Percentiles rank a stretch among this genome's conserved stretches.
These are phyloP conservation scores for Candida mesenterica DNA, from an alignment of 1,139 yeast genomes.

Conservation along the genomic window DNA sequence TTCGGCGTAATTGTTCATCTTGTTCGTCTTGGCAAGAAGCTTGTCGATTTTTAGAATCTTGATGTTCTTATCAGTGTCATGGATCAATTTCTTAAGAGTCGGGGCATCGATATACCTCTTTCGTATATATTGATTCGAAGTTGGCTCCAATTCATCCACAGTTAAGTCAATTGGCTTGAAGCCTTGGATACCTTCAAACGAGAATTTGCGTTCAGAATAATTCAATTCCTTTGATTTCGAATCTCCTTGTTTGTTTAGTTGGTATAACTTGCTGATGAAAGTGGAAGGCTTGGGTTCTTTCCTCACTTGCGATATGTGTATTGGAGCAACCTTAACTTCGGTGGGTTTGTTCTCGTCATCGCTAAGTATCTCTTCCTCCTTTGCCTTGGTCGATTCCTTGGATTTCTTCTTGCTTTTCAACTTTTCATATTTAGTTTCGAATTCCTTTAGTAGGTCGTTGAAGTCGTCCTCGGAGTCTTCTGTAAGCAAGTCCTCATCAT, in stretches of 20 bases:
- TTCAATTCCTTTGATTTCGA: constrained; percentile 12
- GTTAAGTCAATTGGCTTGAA: constrained; percentile 9
- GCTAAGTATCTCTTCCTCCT: constrained; percentile 5
- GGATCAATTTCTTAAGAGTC: constrained; percentile 32
- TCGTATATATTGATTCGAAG: constrained; percentile 18
- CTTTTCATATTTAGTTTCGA: constrained; percentile 18
- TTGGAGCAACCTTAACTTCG: neutral
- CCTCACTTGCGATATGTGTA: neutral
- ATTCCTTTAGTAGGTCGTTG: constrained; percentile 24
- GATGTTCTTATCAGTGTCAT: constrained; percentile 28
- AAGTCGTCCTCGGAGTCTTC: constrained; percentile 25
- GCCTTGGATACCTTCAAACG: constrained; percentile 17
- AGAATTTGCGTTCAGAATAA: constrained; percentile 18
- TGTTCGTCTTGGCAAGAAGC: constrained; percentile 55
- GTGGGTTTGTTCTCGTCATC: constrained; percentile 6
- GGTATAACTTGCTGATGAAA: constrained; percentile 13
- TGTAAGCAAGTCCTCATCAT: constrained; percentile 19
- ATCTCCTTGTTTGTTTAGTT: constrained; percentile 10
- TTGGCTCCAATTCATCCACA: constrained; percentile 14
- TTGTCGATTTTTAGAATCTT: constrained; percentile 57
- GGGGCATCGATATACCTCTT: constrained; percentile 46
- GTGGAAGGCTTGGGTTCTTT: constrained; percentile 8
- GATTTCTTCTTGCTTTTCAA: constrained; percentile 16
- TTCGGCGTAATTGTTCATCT: constrained; percentile 64
- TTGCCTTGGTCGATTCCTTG: neutral